phyloP scores from a whole-genome alignment of 2,329 filamentous ascomycete species.

The Fusarium xylarioides region DNA sequence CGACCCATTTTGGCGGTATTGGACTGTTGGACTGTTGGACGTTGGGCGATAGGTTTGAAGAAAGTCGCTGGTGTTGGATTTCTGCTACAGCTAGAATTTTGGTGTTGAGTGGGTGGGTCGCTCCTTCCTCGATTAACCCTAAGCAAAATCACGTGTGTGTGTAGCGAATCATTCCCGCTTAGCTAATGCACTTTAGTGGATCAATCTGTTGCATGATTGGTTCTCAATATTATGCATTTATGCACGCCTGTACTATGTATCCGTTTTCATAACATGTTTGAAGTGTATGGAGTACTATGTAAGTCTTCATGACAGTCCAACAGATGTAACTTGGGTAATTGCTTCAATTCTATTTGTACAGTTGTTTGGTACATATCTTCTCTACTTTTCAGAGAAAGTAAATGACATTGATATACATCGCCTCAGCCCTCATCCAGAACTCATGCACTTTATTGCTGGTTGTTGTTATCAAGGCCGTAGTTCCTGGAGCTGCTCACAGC shows the following conservation, averaged over 20 bases:
- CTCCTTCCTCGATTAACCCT: background rate
- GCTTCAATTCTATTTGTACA: slow-evolving; percentile 47
- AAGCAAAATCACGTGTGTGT: slow-evolving; percentile 22
- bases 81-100: slow-evolving; percentile 40
- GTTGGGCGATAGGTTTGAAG: slow-evolving; percentile 47
- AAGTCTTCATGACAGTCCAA: background rate
- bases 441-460: slow-evolving; percentile 26
- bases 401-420: slow-evolving; percentile 41
- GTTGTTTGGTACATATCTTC: slow-evolving; percentile 42
- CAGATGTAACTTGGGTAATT: slow-evolving; percentile 1
- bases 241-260: background rate
- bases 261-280: background rate
- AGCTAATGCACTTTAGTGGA: background rate
- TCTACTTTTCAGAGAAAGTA: slow-evolving; percentile 27
- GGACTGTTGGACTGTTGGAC: slow-evolving; percentile 52
- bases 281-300: too few relatives aligned
- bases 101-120: slow-evolving; percentile 28
- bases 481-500: slow-evolving; percentile 48
- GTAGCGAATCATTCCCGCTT: background rate
- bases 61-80: slow-evolving; percentile 41
- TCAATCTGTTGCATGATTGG: background rate
- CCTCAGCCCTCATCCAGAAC: slow-evolving; percentile 6
- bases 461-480: slow-evolving; percentile 50
- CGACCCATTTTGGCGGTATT: slow-evolving; percentile 73
- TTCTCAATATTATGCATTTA: background rate